Base-by-base conservation (phyloP, 176 grass and related monocot species). In the Typha latifolia region DNA sequence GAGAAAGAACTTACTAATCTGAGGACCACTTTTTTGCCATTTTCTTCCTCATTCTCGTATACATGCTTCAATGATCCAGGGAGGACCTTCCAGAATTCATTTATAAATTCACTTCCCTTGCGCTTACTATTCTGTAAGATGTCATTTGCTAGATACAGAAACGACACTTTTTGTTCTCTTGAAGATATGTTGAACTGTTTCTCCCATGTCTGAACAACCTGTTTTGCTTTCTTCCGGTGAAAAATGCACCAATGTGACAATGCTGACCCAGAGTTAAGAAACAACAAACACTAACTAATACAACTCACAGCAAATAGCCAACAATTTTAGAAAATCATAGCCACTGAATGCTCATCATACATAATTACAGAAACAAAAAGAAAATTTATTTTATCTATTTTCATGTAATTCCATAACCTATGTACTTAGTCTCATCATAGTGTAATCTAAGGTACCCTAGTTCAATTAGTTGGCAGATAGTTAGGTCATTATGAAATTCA, bases 71-170 rank as follows among this genome's bases (percentile, higher is more conserved):
- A 61, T 49, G 75, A 89, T 61, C 67, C 68, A 62, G 94, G 94
- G 18, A 99, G 86, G 72, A 99, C 94, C 81, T 81, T 99, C 94
- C 94, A 99, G 77, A 99, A 99, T 77, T 99, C 94, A 83, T 93
- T 87, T 21, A 99, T 86, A 66, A 85, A 93, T 51, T 99, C 94
- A 23, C 81, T 75, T 67, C 94, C 86, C 81, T 99, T 90, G 43
- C 94, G 94, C 76, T 84, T 99, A 66, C 94, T 99, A 48, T 99
- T 99, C 80, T 99, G 94, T 71, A 99, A 66, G 66, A 99, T 99
- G 57, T 99, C 94, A 82, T 99, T 99, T 37, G 94, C 82, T 72
- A 99, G 84, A 77, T 99, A 99, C 19, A 99, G 83, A 27, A 90
- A 84, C 18, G 81, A 78, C 16, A 93, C 70, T 80, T 92, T 93